Percentiles rank a stretch among this genome's conserved stretches.
These are phyloP conservation scores for Stentor roeselii DNA, from an alignment of 73 alveolate genomes.

Conservation along the genomic window DNA sequence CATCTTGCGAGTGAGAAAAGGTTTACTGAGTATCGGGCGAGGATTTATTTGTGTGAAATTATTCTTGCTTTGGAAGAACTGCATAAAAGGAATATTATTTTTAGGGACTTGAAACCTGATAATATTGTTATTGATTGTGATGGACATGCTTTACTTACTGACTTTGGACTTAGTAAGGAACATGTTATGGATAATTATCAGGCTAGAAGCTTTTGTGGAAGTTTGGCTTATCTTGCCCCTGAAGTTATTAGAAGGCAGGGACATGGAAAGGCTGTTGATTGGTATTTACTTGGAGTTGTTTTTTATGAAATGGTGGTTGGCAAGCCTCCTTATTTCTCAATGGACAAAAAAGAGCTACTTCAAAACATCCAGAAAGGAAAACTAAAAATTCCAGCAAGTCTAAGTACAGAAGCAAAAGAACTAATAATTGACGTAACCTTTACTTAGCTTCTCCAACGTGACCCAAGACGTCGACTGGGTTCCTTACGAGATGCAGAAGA, in stretches of 20 bases:
- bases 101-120: slow-evolving; percentile 77
- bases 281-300: slow-evolving; percentile 38
- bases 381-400: slow-evolving; percentile 72
- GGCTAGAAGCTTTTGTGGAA: slow-evolving; percentile 31
- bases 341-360: slow-evolving; percentile 28
- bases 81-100: slow-evolving; percentile 62
- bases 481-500: slow-evolving; percentile 71
- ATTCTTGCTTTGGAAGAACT: slow-evolving; percentile 65
- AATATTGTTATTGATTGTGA: slow-evolving; percentile 68
- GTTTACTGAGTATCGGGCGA: slow-evolving; percentile 59
- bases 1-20: slow-evolving; percentile 44
- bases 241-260: slow-evolving; percentile 59
- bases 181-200: slow-evolving; percentile 44
- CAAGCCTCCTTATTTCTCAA: slow-evolving; percentile 43
- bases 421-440: slow-evolving; percentile 52
- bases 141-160: slow-evolving; percentile 77
- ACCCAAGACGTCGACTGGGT: slow-evolving; percentile 77
- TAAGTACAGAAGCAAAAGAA: slow-evolving; percentile 74
- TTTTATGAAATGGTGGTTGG: slow-evolving; percentile 49
- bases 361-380: slow-evolving; percentile 63
- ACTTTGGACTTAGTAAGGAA: slow-evolving; percentile 67
- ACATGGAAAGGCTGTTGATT: slow-evolving; percentile 32
- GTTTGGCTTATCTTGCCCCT: slow-evolving; percentile 75
- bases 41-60: slow-evolving; percentile 60
- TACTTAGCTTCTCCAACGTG: slow-evolving; percentile 59